phyloP scores from a whole-genome alignment of 73 alveolate species.

The Tetrahymena borealis region DNA sequence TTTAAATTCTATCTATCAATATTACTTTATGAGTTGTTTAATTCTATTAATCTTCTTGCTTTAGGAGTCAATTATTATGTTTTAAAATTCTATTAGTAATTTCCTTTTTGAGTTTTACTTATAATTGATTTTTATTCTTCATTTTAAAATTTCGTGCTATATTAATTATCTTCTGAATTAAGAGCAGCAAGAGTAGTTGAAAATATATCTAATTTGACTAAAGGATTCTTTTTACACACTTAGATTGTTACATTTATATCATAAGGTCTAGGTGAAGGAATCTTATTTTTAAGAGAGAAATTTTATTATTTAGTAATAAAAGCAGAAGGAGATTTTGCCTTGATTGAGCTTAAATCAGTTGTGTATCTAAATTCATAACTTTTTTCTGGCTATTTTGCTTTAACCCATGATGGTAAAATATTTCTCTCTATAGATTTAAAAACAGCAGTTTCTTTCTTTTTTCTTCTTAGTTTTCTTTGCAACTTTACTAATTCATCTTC shows the following conservation, averaged over 20 bases:
- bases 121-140: too few relatives aligned
- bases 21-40: neutral
- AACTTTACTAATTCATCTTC: neutral
- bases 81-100: neutral
- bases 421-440: neutral
- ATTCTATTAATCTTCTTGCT: neutral
- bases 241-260: neutral
- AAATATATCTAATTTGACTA: neutral
- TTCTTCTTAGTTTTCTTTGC: neutral
- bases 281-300: neutral
- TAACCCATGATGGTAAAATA: neutral
- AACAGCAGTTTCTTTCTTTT: neutral
- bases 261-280: neutral
- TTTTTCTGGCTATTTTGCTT: neutral
- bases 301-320: neutral
- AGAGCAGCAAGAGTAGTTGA: neutral
- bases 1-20: neutral
- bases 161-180: neutral
- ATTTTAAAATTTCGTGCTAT: neutral
- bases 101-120: too few relatives aligned
- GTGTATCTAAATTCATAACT: neutral
- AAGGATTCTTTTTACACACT: neutral
- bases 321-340: neutral
- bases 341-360: neutral
- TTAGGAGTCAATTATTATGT: neutral